phyloP scores from a whole-genome alignment of 306 rosid species.

The Rosa persica region DNA sequence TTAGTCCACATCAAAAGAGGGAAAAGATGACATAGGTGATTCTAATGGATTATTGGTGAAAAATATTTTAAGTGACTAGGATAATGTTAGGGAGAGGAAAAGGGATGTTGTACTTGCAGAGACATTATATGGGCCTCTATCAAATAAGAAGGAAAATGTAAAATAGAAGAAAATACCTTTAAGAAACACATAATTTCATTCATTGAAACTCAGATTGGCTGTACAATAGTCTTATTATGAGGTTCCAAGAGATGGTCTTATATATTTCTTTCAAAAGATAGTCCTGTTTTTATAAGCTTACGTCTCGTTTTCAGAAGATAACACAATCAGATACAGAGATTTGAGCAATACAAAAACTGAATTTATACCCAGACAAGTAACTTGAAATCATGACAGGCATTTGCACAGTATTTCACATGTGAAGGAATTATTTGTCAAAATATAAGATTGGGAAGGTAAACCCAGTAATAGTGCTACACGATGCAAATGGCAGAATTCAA shows the following conservation, averaged over 20 bases:
- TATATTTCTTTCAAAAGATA: background rate
- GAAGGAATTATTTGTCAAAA: conserved; percentile 1
- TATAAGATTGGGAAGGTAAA: conserved; percentile 10
- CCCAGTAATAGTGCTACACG: background rate
- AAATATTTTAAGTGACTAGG: background rate
- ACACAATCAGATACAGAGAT: background rate
- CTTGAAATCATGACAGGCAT: background rate
- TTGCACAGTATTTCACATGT: background rate
- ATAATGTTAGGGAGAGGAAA: background rate
- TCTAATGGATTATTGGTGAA: background rate
- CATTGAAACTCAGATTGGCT: background rate
- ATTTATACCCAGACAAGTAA: background rate
- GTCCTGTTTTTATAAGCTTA: background rate
- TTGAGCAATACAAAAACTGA: background rate
- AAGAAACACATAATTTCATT: background rate
- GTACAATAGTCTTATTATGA: background rate
- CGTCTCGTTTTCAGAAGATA: background rate
- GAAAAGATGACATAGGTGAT: background rate
- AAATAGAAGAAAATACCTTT: background rate
- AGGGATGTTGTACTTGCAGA: background rate
- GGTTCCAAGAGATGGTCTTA: background rate
- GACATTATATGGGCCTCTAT: background rate
- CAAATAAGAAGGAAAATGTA: background rate
- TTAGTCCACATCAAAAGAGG: background rate
- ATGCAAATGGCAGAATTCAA: background rate